Conservation (phyloP, 1,139 yeast species). For the Torulaspora globosa region DNA sequence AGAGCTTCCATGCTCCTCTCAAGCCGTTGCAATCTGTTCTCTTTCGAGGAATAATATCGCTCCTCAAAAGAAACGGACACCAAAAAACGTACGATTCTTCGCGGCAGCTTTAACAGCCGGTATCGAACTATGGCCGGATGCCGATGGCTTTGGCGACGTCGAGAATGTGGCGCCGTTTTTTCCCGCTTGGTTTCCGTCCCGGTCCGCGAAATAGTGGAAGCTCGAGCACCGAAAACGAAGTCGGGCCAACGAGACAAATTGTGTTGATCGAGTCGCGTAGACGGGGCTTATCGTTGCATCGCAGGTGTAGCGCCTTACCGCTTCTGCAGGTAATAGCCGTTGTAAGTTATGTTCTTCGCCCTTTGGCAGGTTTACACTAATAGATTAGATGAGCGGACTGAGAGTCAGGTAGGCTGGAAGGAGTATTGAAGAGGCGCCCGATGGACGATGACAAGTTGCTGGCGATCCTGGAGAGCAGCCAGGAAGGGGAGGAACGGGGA, state of each 20-base stretch:
- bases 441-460: slow-evolving; percentile 6
- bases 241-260: neutral
- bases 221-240: neutral
- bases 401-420: neutral
- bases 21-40: slow-evolving; percentile 2
- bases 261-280: too few species aligned
- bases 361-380: too few species aligned
- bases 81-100: slow-evolving; percentile 1
- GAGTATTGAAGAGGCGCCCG: neutral
- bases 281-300: too few species aligned
- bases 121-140: too few species aligned
- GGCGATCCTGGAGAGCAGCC: slow-evolving; percentile 5
- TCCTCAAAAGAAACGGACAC: slow-evolving; percentile 5
- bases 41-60: slow-evolving; percentile 6
- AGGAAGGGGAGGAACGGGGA: slow-evolving; percentile 4
- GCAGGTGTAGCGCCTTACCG: neutral
- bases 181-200: neutral
- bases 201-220: neutral
- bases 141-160: neutral
- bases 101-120: neutral
- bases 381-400: too few species aligned
- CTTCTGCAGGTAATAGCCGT: neutral
- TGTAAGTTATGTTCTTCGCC: neutral
- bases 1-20: neutral
- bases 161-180: slow-evolving; percentile 5